Percentiles rank a stretch among this genome's conserved stretches.
Conservation (phyloP, 2,329 filamentous ascomycete species). For the Penicillium sp. region DNA sequence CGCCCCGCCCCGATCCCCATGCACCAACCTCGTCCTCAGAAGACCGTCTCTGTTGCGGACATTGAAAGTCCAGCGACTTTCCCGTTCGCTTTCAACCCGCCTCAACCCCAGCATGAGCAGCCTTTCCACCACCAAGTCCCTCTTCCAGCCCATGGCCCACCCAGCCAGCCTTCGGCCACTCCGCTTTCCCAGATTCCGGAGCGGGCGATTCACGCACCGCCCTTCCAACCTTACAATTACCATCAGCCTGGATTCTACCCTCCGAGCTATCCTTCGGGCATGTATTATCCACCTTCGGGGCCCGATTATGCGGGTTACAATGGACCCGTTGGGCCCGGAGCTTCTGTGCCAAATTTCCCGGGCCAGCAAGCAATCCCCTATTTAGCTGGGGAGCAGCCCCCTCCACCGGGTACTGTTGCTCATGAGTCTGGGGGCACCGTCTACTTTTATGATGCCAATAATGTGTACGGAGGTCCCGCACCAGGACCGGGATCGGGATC, state of each 20-base stretch:
- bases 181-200: constrained; percentile 91
- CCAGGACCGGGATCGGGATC: constrained; percentile 45
- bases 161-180: constrained; percentile 71
- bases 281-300: constrained; percentile 65
- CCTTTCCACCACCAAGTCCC: constrained; percentile 97
- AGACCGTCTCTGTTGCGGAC: constrained; percentile 86
- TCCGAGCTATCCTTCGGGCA: constrained; percentile 59
- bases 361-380: constrained; percentile 49
- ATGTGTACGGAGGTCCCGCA: constrained; percentile 49
- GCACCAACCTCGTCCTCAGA: constrained; percentile 93
- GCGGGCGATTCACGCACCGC: constrained; percentile 82
- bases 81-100: constrained; percentile 58
- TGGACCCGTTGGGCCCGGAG: constrained; percentile 48
- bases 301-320: constrained; percentile 45
- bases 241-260: constrained; percentile 59
- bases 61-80: constrained; percentile 78
- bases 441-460: constrained; percentile 85
- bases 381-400: constrained; percentile 38
- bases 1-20: constrained; percentile 67
- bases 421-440: constrained; percentile 96
- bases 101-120: constrained; percentile 69
- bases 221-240: constrained; percentile 78
- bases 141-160: constrained; percentile 64
- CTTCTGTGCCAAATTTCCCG: constrained; percentile 57
- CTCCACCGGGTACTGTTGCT: constrained; percentile 62